Evolutionary conservation across 2,329 filamentous ascomycete species (phyloP), one percentile per base, ranked within the genome.

Genomic region (Aspergillus calidoustus): DNA sequence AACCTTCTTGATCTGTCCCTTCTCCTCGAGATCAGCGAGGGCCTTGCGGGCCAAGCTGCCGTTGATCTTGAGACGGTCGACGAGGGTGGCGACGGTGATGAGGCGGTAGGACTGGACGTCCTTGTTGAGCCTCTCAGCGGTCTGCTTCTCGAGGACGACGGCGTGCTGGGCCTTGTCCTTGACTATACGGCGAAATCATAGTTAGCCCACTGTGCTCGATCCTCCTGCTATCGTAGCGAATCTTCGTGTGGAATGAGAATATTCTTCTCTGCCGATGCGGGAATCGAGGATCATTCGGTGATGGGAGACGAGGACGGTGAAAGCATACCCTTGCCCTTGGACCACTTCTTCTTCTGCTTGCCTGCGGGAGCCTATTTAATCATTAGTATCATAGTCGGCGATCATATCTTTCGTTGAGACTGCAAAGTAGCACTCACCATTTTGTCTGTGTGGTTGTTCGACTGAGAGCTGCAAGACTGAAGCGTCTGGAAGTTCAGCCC

Each of bases 101-200:
- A 99, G 93, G 80, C 95, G 93, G 91, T 98, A 99, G 70, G 95
- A 97, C 85, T 98, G 95, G 77, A 99, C 96, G 89, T 99, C 95
- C 88, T 99, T 99, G 88, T 97, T 91, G 83, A 99, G 93, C 88
- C 96, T 97, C 85, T 99, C 95, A 74, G 91, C 91, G 80, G 91
- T 97, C 84, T 86, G 80, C 90, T 99, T 99, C 88, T 99, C 95
- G 85, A 99, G 92, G 80, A 98, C 87, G 84, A 99, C 95, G 83
- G 80, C 92, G 89, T 99, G 95, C 83, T 98, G 91, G 84, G 95
- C 94, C 93, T 99, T 99, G 89, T 99, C 95, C 95, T 99, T 99
- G 87, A 99, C 95, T 93, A 82, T 86, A 69, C 25, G 63, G 67
- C 66, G 64, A 66, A 64, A 59, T 30, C 41, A 59, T 23, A 17